Evolutionary conservation across 345 rosid species (phyloP), one percentile per base, ranked within the genome.

Genomic region (Brassica rapa): DNA sequence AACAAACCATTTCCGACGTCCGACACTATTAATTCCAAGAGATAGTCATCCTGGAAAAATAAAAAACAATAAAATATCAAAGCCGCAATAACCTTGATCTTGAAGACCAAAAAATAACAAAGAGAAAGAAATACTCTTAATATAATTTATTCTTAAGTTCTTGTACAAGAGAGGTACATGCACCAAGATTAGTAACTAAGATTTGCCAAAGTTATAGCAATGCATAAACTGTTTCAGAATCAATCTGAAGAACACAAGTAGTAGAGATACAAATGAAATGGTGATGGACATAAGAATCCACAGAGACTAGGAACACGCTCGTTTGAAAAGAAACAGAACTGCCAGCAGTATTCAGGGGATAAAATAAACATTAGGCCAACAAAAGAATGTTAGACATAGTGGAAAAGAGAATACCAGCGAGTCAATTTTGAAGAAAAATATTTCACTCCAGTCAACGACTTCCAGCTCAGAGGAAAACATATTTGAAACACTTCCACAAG

Each of bases 391-490:
- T 49, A 66, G 35, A 60, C 72, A 32, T 66, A 41, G 68, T 37
- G 71, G 73, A 67, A 21, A 49, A 51, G 55, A 69, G 59, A 43
- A 71, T 90, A 95, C 99, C 86, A 72, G 81, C 35, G 89, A 84
- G 69, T 93, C 92, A 37, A 91, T 87, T 86, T 87, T 93, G 80
- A 95, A 93, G 88, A 93, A 93, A 86, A 93, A 91, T 57, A 90
- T 82, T 84, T 95, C 99, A 85, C 75, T 86, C 99, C 99, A 95
- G 78, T 80, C 70, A 70, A 91, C 90, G 63, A 82, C 64, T 76
- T 87, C 91, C 43, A 74, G 81, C 81, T 86, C 86, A 33, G 91
- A 82, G 65, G 93, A 82, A 2, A 78, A 76, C 62, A 75, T 63
- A 68, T 77, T 84, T 78, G 96, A 86, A 65, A 80, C 84, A 77